Base-by-base conservation (phyloP, 768 basidiomycete species). In the Rossbeevera mucosa region DNA sequence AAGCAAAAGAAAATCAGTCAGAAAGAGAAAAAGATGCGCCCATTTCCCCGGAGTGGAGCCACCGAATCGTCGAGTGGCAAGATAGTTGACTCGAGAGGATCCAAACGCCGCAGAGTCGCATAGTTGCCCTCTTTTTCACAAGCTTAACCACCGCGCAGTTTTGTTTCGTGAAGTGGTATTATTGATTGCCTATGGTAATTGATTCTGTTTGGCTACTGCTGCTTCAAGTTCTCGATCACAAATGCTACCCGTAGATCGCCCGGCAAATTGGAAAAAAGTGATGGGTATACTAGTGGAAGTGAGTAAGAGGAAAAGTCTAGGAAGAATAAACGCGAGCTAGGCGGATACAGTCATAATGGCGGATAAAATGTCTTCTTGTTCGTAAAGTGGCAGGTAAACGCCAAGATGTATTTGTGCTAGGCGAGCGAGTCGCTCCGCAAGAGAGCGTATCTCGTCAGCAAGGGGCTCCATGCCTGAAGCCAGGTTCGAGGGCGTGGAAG, bases 1-100 rank as follows among this genome's bases (percentile, higher is more conserved):
- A 93, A 84, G 68, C 84, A 89, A 70, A 90, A 82, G 68, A 95
- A 94, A 75, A 73, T 86, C 18, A 78, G 79, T 47, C 90, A 92
- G 69, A 93, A 88, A 68, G 94, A 95, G 75, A 95, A 94, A 71
- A 87, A 81, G 62, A 84, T 79, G 51, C 74, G 91, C 48, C 94
- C 94, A 12, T 86, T 83, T 65, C 64, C 74, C 26, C 62, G 60
- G 49, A 59, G 40, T 22, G 58, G 55, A 54, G 60, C 49, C 9
- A 25, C 14, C 21, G 56, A 58, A 51, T 12, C 50, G 49, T 25
- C 54, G 26, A 16, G 49, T 43, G 52, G 50, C 43, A 58, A 56
- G 46, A 57, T 29, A 9, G 43, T 48, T 7, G 61, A 63, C 24
- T 42, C 48, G 11, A 46, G 50, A 24, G 47, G 33, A 12, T 13